Evolutionary conservation across 306 rosid genomes (phyloP).

Genomic region (Pachyrhizus erosus): DNA sequence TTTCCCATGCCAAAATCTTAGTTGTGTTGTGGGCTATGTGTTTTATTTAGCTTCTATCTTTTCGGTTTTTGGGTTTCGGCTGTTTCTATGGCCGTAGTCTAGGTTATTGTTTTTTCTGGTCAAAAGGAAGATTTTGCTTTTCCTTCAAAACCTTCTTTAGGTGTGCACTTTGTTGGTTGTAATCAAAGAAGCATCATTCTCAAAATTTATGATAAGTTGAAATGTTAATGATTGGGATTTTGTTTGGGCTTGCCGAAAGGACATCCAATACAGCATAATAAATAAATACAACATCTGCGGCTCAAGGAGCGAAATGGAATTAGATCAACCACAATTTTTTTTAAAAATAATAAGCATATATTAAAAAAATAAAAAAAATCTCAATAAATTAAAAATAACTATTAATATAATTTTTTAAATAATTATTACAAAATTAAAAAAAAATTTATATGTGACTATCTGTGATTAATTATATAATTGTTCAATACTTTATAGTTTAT

Average conservation of each 20-base stretch:
- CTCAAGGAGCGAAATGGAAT: slow-evolving; percentile 14
- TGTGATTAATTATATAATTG: too few species aligned
- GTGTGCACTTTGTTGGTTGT: slow-evolving; percentile 40
- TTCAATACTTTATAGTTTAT: background rate
- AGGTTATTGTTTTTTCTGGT: slow-evolving; percentile 35
- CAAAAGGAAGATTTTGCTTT: slow-evolving; percentile 51
- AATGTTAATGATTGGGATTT: slow-evolving; percentile 46
- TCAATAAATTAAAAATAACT: too few species aligned
- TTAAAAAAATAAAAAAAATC: too few species aligned
- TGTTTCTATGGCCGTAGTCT: background rate
- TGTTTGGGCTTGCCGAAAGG: slow-evolving; percentile 50
- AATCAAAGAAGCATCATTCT: slow-evolving; percentile 50
- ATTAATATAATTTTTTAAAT: too few species aligned
- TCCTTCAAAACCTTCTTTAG: slow-evolving; percentile 40
- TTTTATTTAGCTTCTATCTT: slow-evolving; percentile 18
- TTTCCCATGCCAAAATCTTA: background rate
- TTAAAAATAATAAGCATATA: too few species aligned
- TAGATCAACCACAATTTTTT: background rate
- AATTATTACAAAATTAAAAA: too few species aligned
- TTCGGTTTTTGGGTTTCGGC: slow-evolving; percentile 34
- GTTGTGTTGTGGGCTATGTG: slow-evolving; percentile 30
- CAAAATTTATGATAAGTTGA: slow-evolving; percentile 38
- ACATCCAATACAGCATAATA: background rate
- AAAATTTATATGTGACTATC: too few species aligned
- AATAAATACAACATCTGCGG: background rate